These are phyloP conservation scores for Sporothrix curviconia DNA, from an alignment of 2,329 filamentous ascomycete genomes.

Conservation along the genomic window DNA sequence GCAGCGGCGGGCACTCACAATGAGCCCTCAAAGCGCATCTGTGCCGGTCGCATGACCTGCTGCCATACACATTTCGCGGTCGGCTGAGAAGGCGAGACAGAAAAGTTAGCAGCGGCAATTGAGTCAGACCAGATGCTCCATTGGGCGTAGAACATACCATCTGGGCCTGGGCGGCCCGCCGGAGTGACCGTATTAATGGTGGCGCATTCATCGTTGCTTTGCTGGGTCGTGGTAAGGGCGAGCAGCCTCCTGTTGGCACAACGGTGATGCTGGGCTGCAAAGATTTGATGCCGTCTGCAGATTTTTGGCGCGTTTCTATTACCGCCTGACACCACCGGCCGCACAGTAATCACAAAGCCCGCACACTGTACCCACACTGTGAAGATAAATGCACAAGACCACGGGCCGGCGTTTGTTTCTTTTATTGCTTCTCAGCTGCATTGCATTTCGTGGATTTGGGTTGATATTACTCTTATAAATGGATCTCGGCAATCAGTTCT, in stretches of 20 bases:
- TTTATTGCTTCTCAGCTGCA: background rate
- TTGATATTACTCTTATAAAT: too few species aligned
- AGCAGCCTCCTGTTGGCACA: background rate
- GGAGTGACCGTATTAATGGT: slow-evolving; percentile 32
- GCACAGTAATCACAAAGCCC: slow-evolving; percentile 26
- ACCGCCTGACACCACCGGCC: background rate
- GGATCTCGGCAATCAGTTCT: slow-evolving; percentile 1
- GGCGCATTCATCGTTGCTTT: slow-evolving; percentile 29
- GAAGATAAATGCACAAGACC: too few species aligned
- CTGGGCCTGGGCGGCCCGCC: slow-evolving; percentile 26
- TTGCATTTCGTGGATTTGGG: background rate
- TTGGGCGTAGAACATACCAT: slow-evolving; percentile 22
- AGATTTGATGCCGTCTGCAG: slow-evolving; percentile 12
- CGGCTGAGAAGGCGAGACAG: background rate
- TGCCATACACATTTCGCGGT: slow-evolving; percentile 13
- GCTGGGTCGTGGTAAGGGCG: background rate
- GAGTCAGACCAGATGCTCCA: background rate
- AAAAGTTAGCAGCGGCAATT: background rate
- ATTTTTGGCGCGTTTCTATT: slow-evolving; percentile 15
- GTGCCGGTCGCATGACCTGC: slow-evolving; percentile 14
- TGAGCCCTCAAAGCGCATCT: slow-evolving; percentile 14
- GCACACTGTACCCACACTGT: slow-evolving; percentile 5
- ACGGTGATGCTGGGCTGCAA: background rate
- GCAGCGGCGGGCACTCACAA: slow-evolving; percentile 13
- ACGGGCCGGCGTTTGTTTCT: too few species aligned